Evolutionary conservation across 31 red algal species (phyloP).

Genomic region (Bonnemaisonia californica): DNA sequence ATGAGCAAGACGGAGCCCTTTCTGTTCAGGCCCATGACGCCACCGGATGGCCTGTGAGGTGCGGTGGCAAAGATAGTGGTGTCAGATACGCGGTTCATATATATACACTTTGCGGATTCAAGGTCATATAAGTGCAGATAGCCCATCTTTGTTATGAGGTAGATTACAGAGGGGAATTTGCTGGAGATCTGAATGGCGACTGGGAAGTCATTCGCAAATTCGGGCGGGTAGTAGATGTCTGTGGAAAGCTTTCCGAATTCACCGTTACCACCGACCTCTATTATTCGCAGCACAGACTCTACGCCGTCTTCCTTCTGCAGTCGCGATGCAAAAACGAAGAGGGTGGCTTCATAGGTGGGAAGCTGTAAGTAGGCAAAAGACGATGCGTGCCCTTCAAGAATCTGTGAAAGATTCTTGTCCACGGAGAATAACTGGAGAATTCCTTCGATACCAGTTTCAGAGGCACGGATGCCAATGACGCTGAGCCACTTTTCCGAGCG

Average conservation of each 20-base stretch:
- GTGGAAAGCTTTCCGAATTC: conserved; percentile 89
- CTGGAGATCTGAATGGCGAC: conserved; percentile 77
- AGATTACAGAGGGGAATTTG: conserved; percentile 78
- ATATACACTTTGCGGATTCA: conserved; percentile 81
- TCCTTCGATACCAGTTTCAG: conserved; percentile 46
- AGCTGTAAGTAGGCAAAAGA: conserved; percentile 68
- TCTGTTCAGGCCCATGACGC: conserved; percentile 88
- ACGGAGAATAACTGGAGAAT: conserved; percentile 87
- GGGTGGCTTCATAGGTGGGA: conserved; percentile 39
- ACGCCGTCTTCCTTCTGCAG: conserved; percentile 28
- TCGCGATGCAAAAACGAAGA: conserved; percentile 87
- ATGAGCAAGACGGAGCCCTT: conserved; percentile 79
- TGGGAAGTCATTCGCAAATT: conserved; percentile 86
- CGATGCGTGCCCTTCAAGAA: conserved; percentile 84
- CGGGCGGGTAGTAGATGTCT: conserved; percentile 85
- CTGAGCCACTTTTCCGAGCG: conserved; percentile 68
- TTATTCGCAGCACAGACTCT: conserved; percentile 77
- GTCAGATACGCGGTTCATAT: conserved; percentile 86
- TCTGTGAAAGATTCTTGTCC: conserved; percentile 82
- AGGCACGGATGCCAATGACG: conserved; percentile 65
- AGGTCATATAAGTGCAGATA: conserved; percentile 92
- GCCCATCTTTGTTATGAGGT: conserved; percentile 91
- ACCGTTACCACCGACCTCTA: conserved; percentile 82
- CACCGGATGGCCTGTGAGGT: conserved; percentile 71
- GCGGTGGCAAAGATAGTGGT: conserved; percentile 80